Evolutionary conservation across 176 grass and related monocot genomes (phyloP).

Genomic region (Rhynchospora breviuscula): DNA sequence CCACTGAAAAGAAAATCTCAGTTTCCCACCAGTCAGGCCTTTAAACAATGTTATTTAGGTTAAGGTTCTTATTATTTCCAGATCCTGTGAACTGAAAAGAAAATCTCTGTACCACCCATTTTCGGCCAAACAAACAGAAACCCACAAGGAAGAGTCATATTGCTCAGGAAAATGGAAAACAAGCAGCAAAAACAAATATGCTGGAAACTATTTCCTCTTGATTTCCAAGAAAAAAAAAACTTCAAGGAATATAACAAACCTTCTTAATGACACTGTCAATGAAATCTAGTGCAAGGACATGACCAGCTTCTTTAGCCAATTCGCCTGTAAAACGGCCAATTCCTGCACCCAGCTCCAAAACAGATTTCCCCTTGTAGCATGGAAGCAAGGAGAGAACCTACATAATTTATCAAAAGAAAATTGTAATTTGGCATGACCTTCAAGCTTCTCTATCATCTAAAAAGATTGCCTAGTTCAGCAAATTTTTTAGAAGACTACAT

Average conservation of each 20-base stretch:
- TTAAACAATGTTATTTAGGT: not conserved
- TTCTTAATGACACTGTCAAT: slow-evolving; percentile 98
- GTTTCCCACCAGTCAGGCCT: not conserved
- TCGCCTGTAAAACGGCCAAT: slow-evolving; percentile 94
- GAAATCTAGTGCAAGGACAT: slow-evolving; percentile 90
- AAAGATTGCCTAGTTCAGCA: not conserved
- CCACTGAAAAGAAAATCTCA: not conserved
- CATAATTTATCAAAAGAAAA: slow-evolving; percentile 17
- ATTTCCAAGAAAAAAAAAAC: not conserved
- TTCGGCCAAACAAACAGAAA: not conserved
- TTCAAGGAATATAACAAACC: slow-evolving; percentile 34
- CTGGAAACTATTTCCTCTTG: not conserved
- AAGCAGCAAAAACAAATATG: not conserved
- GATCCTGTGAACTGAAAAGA: not conserved
- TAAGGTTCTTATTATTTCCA: not conserved
- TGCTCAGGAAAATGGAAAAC: not conserved
- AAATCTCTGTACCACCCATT: not conserved
- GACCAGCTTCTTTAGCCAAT: slow-evolving; percentile 73
- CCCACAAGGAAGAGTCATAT: not conserved
- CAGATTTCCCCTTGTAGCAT: slow-evolving; percentile 61
- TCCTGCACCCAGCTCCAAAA: slow-evolving; percentile 87
- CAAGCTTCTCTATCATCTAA: not conserved
- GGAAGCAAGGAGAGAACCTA: slow-evolving; percentile 85
- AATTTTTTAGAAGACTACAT: not conserved
- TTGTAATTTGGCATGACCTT: not conserved